phyloP scores from a whole-genome alignment of 257 asterid genomes.

The Ajuga chamaepitys region DNA sequence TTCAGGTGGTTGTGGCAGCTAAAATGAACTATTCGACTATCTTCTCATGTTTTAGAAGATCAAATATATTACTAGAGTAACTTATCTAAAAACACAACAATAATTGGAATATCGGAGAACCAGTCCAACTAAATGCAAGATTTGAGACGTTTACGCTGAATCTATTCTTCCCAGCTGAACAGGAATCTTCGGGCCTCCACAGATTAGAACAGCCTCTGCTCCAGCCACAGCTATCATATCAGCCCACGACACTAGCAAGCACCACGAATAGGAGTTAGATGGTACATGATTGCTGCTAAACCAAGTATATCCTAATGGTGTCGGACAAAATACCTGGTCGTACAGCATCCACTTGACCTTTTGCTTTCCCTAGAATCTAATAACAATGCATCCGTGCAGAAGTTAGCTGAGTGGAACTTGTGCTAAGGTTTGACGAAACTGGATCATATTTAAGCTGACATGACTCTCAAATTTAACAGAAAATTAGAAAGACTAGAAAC shows the following conservation, averaged over 20 bases:
- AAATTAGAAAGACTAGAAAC: not conserved
- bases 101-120: not conserved
- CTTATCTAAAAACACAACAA: not conserved
- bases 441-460: slow-evolving; percentile 12
- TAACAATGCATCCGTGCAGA: slow-evolving; percentile 36
- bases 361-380: slow-evolving; percentile 77
- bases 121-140: not conserved
- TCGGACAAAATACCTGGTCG: slow-evolving; percentile 40
- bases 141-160: slow-evolving; percentile 42
- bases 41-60: not conserved
- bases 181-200: slow-evolving; percentile 84
- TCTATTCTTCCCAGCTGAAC: slow-evolving; percentile 75
- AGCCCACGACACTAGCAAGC: slow-evolving; percentile 72
- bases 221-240: slow-evolving; percentile 91
- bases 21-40: not conserved
- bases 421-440: slow-evolving; percentile 16
- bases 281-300: not conserved
- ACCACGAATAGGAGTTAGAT: slow-evolving; percentile 17
- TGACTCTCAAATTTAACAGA: slow-evolving; percentile 17
- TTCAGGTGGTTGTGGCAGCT: no score
- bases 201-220: slow-evolving; percentile 76
- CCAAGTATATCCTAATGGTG: not conserved
- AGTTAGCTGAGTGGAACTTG: slow-evolving; percentile 33
- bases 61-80: not conserved
- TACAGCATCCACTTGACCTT: slow-evolving; percentile 51